Percentiles rank a stretch among this genome's conserved stretches.
phyloP scores from a whole-genome alignment of 768 basidiomycete genomes.

The Pulveroboletus sp. region DNA sequence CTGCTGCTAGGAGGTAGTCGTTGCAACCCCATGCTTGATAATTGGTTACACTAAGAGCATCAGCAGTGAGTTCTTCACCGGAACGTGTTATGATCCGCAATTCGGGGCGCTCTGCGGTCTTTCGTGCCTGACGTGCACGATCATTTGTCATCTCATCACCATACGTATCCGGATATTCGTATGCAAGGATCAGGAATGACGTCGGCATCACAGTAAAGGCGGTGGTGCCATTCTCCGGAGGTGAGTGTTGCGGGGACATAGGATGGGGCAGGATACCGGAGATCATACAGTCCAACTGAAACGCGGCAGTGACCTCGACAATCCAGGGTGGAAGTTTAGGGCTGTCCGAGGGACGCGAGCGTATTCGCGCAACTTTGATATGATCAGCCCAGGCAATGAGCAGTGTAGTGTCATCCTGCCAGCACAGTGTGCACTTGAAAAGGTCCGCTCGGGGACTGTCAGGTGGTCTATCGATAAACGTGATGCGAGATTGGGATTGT shows the following conservation, averaged over 20 bases:
- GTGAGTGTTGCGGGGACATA: conserved; percentile 28
- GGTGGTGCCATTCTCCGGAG: conserved; percentile 14
- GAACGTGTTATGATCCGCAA: conserved; percentile 83
- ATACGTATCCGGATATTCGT: conserved; percentile 71
- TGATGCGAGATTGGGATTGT: conserved; percentile 67
- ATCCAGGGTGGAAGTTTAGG: conserved; percentile 53
- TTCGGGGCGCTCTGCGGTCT: conserved; percentile 88
- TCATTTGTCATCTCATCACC: conserved; percentile 67
- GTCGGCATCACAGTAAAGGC: conserved; percentile 39
- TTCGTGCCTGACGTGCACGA: conserved; percentile 69
- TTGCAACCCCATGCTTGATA: conserved; percentile 88
- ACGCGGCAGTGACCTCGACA: conserved; percentile 87
- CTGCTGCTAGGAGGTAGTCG: conserved; percentile 75
- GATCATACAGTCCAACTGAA: conserved; percentile 94
- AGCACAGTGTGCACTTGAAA: conserved; percentile 87
- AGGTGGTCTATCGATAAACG: conserved; percentile 76
- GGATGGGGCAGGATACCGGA: conserved; percentile 84
- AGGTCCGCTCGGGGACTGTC: conserved; percentile 89
- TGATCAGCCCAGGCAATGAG: conserved; percentile 92
- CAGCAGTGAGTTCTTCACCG: conserved; percentile 84
- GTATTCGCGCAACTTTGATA: conserved; percentile 84
- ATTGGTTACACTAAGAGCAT: conserved; percentile 73
- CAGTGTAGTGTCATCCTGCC: conserved; percentile 90
- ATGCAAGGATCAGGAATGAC: conserved; percentile 84
- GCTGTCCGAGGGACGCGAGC: conserved; percentile 48